Percentiles rank a stretch among this genome's conserved stretches.
Conservation (phyloP, 805 yeast genomes). For the Saturnispora diversa region DNA sequence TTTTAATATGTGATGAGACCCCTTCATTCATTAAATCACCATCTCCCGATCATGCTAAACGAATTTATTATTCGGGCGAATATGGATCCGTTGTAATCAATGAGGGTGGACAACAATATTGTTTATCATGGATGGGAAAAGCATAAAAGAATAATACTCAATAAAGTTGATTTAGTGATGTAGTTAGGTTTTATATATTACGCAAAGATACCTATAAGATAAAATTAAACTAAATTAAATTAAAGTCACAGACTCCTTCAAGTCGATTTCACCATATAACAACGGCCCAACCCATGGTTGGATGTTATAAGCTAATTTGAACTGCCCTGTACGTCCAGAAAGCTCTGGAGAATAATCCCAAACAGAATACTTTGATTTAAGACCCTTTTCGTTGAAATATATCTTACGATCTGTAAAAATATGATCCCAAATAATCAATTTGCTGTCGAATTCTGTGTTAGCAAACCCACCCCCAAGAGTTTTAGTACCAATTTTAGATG, state of each 20-base stretch:
- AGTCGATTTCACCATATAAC: constrained; percentile 50
- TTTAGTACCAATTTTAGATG: constrained; percentile 1
- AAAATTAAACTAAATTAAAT: constrained; percentile 14
- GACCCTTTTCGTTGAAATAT: constrained; percentile 44
- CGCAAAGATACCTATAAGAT: constrained; percentile 2
- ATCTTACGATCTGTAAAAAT: constrained; percentile 54
- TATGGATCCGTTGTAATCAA: constrained; percentile 8
- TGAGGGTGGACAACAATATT: constrained; percentile 2
- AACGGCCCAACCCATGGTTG: constrained; percentile 88
- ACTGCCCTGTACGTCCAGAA: constrained; percentile 53
- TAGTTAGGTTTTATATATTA: background rate
- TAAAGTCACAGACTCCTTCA: constrained; percentile 19
- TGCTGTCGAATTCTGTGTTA: constrained; percentile 23
- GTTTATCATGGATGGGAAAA: constrained; percentile 6
- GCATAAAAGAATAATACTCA: background rate
- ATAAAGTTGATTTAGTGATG: background rate
- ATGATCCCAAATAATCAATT: constrained; percentile 86
- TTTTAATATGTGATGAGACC: constrained; percentile 8
- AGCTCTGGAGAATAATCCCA: constrained; percentile 73
- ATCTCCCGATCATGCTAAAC: background rate
- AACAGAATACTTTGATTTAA: constrained; percentile 68
- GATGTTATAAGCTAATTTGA: constrained; percentile 79
- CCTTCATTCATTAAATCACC: background rate
- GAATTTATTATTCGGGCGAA: constrained; percentile 9
- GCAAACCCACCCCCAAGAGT: constrained; percentile 8